Conservation (phyloP, 441 rosid species). For the Brassica balearica region DNA sequence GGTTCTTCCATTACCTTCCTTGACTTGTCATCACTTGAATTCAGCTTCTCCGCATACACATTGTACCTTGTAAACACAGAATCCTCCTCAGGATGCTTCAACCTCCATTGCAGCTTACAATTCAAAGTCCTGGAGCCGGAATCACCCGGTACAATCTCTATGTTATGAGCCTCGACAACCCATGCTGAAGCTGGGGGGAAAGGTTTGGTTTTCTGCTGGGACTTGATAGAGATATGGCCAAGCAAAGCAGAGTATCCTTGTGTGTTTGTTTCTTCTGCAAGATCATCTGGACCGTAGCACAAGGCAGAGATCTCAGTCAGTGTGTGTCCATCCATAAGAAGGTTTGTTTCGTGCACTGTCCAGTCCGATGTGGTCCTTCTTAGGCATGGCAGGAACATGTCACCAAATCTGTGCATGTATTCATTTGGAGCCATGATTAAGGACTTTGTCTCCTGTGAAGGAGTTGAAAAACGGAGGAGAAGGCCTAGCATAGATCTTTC, state of each 20-base stretch:
- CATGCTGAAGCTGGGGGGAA: slow-evolving; percentile 62
- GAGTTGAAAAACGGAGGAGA: slow-evolving; percentile 58
- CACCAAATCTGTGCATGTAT: slow-evolving; percentile 46
- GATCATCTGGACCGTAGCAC: slow-evolving; percentile 56
- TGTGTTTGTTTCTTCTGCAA: slow-evolving; percentile 29
- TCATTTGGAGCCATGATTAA: slow-evolving; percentile 54
- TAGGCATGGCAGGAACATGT: slow-evolving; percentile 49
- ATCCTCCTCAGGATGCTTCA: slow-evolving; percentile 44
- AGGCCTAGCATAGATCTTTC: slow-evolving; percentile 61
- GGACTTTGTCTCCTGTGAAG: slow-evolving; percentile 38
- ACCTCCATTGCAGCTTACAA: slow-evolving; percentile 59
- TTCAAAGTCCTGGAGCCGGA: slow-evolving; percentile 51
- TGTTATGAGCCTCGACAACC: slow-evolving; percentile 51
- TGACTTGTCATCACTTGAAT: slow-evolving; percentile 6
- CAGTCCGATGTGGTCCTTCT: slow-evolving; percentile 48
- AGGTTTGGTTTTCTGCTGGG: neutral
- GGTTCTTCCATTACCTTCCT: slow-evolving; percentile 28
- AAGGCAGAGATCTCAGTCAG: slow-evolving; percentile 60
- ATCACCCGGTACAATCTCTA: slow-evolving; percentile 47
- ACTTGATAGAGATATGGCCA: slow-evolving; percentile 60
- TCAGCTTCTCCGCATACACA: slow-evolving; percentile 53
- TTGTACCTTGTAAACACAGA: slow-evolving; percentile 51
- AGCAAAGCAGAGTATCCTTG: slow-evolving; percentile 55
- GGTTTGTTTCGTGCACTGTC: slow-evolving; percentile 50
- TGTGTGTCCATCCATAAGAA: slow-evolving; percentile 54